Conservation (phyloP, 2,329 filamentous ascomycete genomes). For the Penicillium sp. region DNA sequence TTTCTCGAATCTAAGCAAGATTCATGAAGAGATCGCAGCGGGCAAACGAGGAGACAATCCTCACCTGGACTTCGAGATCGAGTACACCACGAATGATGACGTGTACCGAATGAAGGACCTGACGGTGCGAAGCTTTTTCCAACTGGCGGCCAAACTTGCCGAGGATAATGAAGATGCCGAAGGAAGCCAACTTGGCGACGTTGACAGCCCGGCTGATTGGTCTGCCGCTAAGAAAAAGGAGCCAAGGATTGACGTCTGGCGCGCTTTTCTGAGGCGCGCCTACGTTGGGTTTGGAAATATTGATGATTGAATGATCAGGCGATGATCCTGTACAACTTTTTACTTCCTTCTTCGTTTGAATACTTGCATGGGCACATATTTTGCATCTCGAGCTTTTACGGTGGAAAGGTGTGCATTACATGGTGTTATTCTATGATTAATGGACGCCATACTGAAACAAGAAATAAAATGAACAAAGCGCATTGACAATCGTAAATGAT, state of each 20-base stretch:
- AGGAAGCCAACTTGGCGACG: conserved; percentile 12
- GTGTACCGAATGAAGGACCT: conserved; percentile 74
- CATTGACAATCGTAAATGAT: neutral
- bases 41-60: conserved; percentile 56
- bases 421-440: too few relatives aligned
- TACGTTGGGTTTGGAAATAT: conserved; percentile 71
- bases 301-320: conserved; percentile 54
- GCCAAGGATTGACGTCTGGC: conserved; percentile 63
- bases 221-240: conserved; percentile 33
- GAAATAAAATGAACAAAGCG: neutral
- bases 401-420: neutral
- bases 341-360: conserved; percentile 10
- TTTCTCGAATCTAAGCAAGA: conserved; percentile 84
- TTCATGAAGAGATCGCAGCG: conserved; percentile 67
- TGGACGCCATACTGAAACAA: neutral
- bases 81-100: conserved; percentile 79
- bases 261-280: conserved; percentile 70
- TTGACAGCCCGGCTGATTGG: conserved; percentile 21
- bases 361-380: conserved; percentile 2
- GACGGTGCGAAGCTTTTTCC: conserved; percentile 75
- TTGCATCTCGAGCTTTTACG: neutral
- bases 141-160: conserved; percentile 76
- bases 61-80: conserved; percentile 69
- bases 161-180: conserved; percentile 34
- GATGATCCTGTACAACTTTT: neutral